These are phyloP conservation scores for Nemania sp. DNA, from an alignment of 2,329 filamentous ascomycete species.

Conservation along the genomic window DNA sequence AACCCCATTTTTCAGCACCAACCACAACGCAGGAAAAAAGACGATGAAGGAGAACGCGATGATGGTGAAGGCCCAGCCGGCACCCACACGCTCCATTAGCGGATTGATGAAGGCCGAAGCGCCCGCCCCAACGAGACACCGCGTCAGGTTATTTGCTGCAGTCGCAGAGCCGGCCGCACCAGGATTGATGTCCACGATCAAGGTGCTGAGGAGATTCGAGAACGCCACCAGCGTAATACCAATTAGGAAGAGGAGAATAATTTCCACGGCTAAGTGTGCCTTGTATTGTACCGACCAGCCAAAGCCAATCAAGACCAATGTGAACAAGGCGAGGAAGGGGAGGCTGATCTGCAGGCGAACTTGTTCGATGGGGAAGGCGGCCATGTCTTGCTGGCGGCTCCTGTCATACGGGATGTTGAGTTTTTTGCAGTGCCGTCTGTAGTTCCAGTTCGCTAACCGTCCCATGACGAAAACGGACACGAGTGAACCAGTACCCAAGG, in stretches of 20 bases:
- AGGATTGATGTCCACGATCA: constrained; percentile 51
- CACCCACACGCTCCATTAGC: constrained; percentile 47
- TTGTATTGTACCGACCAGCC: constrained; percentile 43
- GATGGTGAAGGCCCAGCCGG: constrained; percentile 48
- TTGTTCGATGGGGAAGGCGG: constrained; percentile 39
- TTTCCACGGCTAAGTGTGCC: constrained; percentile 40
- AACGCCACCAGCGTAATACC: constrained; percentile 45
- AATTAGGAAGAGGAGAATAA: constrained; percentile 43
- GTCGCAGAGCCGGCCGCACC: constrained; percentile 47
- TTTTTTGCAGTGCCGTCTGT: constrained; percentile 54
- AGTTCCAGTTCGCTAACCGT: constrained; percentile 62
- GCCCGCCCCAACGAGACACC: constrained; percentile 49
- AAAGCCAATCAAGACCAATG: constrained; percentile 43
- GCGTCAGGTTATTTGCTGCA: constrained; percentile 49
- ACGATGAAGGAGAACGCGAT: constrained; percentile 38
- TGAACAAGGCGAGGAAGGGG: constrained; percentile 49
- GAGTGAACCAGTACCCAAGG: constrained; percentile 43
- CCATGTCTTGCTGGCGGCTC: constrained; percentile 46
- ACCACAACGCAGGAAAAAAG: constrained; percentile 39
- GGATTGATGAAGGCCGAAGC: constrained; percentile 47
- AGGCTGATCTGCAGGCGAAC: constrained; percentile 43
- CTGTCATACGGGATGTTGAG: constrained; percentile 53
- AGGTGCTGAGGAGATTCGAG: constrained; percentile 46
- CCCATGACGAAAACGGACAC: constrained; percentile 45
- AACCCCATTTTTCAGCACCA: constrained; percentile 38